Evolutionary conservation across 345 rosid genomes (phyloP).

Genomic region (Punica granatum): DNA sequence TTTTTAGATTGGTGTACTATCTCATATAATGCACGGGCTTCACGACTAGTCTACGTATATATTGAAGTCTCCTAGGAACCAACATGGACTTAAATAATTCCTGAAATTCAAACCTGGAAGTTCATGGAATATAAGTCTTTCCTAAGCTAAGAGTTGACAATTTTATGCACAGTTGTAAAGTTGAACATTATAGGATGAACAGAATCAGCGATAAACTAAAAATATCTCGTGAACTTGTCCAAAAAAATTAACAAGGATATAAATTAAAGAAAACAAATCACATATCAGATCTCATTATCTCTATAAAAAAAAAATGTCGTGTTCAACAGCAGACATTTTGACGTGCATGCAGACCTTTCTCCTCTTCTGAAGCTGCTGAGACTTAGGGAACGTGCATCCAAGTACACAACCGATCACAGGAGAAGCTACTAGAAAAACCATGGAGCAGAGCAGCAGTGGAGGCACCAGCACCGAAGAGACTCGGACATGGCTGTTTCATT

Average conservation of each 20-base stretch:
- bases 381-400: constrained; percentile 39
- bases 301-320: no score
- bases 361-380: constrained; percentile 1
- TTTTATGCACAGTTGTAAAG: background rate
- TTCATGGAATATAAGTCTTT: background rate
- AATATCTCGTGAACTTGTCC: no score
- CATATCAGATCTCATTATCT: background rate
- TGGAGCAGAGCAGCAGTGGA: background rate
- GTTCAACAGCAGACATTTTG: constrained; percentile 5
- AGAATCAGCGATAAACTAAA: no score
- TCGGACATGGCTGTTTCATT: constrained; percentile 43
- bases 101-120: background rate
- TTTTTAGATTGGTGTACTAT: no score
- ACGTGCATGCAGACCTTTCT: constrained; percentile 35
- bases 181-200: background rate
- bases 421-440: background rate
- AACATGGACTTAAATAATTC: no score
- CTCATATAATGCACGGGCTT: no score
- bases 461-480: background rate
- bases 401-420: constrained; percentile 8
- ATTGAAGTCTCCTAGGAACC: no score
- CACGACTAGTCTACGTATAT: no score
- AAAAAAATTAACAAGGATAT: background rate
- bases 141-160: background rate
- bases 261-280: background rate